phyloP scores from a whole-genome alignment of 768 basidiomycete species.

The Multifurca ochricompacta region DNA sequence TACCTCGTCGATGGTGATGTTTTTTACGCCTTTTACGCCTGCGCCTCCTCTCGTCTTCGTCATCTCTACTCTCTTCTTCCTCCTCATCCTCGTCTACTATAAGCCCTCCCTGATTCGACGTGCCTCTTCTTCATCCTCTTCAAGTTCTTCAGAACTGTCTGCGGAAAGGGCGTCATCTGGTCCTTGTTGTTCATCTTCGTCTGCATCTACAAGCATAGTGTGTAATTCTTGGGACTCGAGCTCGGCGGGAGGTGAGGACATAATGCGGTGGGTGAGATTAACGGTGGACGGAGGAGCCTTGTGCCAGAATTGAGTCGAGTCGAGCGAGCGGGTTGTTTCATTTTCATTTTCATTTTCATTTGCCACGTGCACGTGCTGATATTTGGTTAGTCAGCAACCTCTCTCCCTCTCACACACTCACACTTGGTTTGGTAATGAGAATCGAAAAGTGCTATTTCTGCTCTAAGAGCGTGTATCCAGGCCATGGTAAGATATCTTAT shows the following conservation, averaged over 20 bases:
- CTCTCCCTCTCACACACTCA: neutral
- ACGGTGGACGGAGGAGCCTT: neutral
- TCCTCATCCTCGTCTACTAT: conserved; percentile 90
- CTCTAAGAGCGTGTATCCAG: conserved; percentile 93
- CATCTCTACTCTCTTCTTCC: conserved; percentile 63
- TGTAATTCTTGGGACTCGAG: conserved; percentile 32
- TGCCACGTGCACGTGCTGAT: conserved; percentile 10
- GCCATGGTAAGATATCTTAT: conserved; percentile 57
- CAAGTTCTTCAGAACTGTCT: conserved; percentile 84
- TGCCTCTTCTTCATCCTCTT: conserved; percentile 87
- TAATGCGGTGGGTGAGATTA: conserved; percentile 28
- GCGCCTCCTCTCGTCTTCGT: conserved; percentile 45
- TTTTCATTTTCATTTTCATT: neutral
- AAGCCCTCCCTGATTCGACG: conserved; percentile 78
- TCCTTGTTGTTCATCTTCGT: conserved; percentile 43
- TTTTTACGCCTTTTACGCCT: conserved; percentile 62
- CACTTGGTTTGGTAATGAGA: conserved; percentile 46
- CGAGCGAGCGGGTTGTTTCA: no score
- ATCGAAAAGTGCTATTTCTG: conserved; percentile 99
- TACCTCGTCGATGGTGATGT: conserved; percentile 51
- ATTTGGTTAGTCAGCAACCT: conserved; percentile 11
- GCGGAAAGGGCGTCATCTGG: conserved; percentile 54
- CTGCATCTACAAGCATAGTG: conserved; percentile 47
- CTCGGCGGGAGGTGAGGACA: conserved; percentile 45
- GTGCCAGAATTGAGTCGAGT: neutral